phyloP scores from a whole-genome alignment of 108 stramenopile species.

The Nitzschia putrida region DNA sequence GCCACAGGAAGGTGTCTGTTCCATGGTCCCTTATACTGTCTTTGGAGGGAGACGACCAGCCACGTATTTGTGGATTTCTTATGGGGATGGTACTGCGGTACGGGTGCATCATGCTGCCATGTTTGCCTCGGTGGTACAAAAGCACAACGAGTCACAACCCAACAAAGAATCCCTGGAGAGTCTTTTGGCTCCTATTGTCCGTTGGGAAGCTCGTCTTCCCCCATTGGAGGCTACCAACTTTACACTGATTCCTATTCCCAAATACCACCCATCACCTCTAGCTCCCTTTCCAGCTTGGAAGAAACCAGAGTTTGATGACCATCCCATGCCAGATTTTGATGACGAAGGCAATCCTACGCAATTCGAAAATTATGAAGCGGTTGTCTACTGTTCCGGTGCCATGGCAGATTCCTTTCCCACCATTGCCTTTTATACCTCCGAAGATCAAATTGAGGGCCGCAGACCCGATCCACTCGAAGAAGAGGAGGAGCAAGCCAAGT shows the following conservation, averaged over 20 bases:
- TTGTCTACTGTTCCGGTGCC: conserved; percentile 33
- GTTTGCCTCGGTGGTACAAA: conserved; percentile 56
- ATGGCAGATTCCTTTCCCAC: conserved; percentile 46
- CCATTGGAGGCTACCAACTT: conserved; percentile 16
- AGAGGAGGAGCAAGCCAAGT: conserved; percentile 4
- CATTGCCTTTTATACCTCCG: conserved; percentile 55
- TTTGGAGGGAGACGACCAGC: conserved; percentile 4
- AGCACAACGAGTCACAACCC: conserved; percentile 20
- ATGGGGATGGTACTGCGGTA: conserved; percentile 69
- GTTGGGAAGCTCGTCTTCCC: conserved; percentile 39
- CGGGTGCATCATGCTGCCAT: conserved; percentile 69
- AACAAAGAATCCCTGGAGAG: conserved; percentile 28
- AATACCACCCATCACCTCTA: conserved; percentile 50
- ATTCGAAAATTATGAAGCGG: conserved; percentile 41
- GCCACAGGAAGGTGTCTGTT: conserved; percentile 42
- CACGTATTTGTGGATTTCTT: conserved; percentile 67
- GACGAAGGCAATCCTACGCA: conserved; percentile 9
- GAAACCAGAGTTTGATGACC: conserved; percentile 23
- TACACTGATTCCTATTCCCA: conserved; percentile 43
- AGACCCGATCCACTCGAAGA: conserved; percentile 10
- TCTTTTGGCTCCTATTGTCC: conserved; percentile 25
- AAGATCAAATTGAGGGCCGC: conserved; percentile 48
- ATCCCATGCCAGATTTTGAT: background rate
- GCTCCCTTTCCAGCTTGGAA: conserved; percentile 46
- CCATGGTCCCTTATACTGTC: conserved; percentile 25